Conservation (phyloP, 176 grass and related monocot genomes). For the Bolboschoenus planiculmis region DNA sequence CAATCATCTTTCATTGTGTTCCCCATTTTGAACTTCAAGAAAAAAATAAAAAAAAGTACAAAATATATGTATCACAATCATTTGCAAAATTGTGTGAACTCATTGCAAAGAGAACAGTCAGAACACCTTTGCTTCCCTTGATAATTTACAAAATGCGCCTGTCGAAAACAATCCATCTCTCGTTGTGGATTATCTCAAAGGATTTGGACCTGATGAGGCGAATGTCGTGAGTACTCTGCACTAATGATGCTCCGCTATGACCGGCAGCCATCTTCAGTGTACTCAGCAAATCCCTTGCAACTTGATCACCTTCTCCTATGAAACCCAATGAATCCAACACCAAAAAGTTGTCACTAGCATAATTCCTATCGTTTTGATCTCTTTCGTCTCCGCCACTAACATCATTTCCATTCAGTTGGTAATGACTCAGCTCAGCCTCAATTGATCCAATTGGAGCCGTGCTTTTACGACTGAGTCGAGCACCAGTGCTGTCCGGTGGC, state of each 20-base stretch:
- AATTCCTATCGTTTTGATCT: background rate
- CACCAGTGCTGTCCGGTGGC: background rate
- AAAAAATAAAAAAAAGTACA: background rate
- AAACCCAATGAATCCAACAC: slow-evolving; percentile 9
- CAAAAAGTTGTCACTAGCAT: background rate
- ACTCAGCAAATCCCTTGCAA: slow-evolving; percentile 3
- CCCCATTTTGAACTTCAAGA: background rate
- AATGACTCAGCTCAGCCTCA: background rate
- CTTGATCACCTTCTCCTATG: background rate
- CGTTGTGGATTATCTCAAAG: slow-evolving; percentile 3
- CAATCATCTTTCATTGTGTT: background rate
- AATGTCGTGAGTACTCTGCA: background rate
- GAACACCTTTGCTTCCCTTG: background rate
- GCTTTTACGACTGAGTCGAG: background rate
- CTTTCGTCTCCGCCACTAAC: background rate
- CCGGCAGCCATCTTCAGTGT: background rate
- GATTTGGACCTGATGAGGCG: background rate
- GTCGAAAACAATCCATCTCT: slow-evolving; percentile 15
- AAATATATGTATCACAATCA: background rate
- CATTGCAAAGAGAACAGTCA: background rate
- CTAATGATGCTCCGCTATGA: background rate
- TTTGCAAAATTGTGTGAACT: background rate
- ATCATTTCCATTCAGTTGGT: background rate
- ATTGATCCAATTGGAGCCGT: background rate
- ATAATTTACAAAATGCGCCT: background rate